A percentile compares a stretch with the other conserved stretches of the same genome.
These are phyloP conservation scores for Nakazawaea anatomiae DNA, from an alignment of 805 yeast genomes.

Conservation along the genomic window DNA sequence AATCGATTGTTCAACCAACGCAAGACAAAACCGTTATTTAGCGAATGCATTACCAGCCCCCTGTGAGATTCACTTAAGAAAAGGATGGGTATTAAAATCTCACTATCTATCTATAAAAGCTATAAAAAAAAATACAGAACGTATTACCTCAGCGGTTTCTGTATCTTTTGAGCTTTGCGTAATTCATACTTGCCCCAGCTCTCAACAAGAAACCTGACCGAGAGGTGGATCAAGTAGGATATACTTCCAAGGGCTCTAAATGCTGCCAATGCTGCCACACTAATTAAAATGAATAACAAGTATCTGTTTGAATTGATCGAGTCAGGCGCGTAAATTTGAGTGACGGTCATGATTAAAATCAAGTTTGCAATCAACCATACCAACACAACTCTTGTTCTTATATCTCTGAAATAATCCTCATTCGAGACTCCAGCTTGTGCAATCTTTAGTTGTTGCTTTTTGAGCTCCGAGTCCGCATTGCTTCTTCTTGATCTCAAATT, in stretches of 20 bases:
- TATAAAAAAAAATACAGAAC: too few relatives aligned
- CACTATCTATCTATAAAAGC: background rate
- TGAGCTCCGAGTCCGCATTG: constrained; percentile 38
- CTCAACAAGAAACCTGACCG: constrained; percentile 18
- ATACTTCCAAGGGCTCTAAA: constrained; percentile 82
- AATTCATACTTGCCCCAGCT: constrained; percentile 3
- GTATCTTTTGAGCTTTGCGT: background rate
- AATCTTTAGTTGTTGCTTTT: constrained; percentile 26
- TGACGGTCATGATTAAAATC: constrained; percentile 77
- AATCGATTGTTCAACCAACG: too few relatives aligned
- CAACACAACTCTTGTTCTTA: constrained; percentile 92
- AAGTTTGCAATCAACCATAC: constrained; percentile 87
- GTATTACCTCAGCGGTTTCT: background rate
- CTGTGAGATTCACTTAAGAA: background rate
- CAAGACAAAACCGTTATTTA: too few relatives aligned
- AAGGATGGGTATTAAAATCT: background rate
- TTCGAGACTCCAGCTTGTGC: constrained; percentile 37
- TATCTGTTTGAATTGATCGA: constrained; percentile 67
- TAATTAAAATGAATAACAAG: constrained; percentile 81
- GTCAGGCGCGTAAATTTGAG: constrained; percentile 72
- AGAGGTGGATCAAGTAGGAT: constrained; percentile 50
- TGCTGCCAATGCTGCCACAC: constrained; percentile 79
- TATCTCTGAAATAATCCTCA: constrained; percentile 84
- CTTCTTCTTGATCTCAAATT: constrained; percentile 67
- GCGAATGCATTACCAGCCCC: too few relatives aligned